Percentiles rank a stretch among this genome's conserved stretches.
Conservation (phyloP, 441 rosid genomes). For the Aquilaria agallochum region DNA sequence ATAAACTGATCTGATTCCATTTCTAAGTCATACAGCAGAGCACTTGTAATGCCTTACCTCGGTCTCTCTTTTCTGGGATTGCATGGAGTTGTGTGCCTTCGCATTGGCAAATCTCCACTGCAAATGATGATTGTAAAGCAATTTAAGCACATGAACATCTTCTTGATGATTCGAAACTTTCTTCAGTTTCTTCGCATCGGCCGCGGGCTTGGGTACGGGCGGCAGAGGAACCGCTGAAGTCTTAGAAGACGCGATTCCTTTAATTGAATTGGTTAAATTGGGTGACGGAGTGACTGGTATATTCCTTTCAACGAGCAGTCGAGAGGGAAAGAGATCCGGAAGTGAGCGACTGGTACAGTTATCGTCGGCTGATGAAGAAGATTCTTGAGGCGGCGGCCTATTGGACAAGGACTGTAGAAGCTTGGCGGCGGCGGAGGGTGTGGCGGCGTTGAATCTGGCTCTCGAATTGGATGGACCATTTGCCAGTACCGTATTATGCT, state of each 20-base stretch:
- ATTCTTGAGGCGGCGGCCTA: conserved; percentile 4
- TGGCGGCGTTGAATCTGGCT: conserved; percentile 18
- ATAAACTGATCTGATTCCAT: too few relatives aligned
- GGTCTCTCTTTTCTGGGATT: conserved; percentile 51
- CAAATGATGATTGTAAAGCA: conserved; percentile 64
- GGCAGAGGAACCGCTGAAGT: conserved; percentile 47
- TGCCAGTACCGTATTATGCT: conserved; percentile 28
- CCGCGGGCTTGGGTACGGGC: conserved; percentile 40
- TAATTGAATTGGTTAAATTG: conserved; percentile 18
- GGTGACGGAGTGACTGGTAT: conserved; percentile 27
- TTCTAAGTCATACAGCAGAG: too few relatives aligned
- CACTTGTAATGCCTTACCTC: conserved; percentile 36
- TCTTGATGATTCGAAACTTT: conserved; percentile 51
- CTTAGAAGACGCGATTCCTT: conserved; percentile 19
- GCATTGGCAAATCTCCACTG: conserved; percentile 84
- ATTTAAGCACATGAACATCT: conserved; percentile 48
- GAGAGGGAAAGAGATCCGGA: conserved; percentile 31
- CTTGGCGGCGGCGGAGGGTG: conserved; percentile 47
- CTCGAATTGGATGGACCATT: conserved; percentile 17
- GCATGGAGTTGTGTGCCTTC: conserved; percentile 43
- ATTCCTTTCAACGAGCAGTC: conserved; percentile 33
- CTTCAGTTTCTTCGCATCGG: conserved; percentile 38
- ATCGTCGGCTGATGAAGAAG: conserved; percentile 10
- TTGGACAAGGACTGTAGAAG: conserved; percentile 44
- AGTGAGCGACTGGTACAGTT: conserved; percentile 14